Conservation (phyloP, 2,329 filamentous ascomycete species). For the Emmonsiellopsis sp. region DNA sequence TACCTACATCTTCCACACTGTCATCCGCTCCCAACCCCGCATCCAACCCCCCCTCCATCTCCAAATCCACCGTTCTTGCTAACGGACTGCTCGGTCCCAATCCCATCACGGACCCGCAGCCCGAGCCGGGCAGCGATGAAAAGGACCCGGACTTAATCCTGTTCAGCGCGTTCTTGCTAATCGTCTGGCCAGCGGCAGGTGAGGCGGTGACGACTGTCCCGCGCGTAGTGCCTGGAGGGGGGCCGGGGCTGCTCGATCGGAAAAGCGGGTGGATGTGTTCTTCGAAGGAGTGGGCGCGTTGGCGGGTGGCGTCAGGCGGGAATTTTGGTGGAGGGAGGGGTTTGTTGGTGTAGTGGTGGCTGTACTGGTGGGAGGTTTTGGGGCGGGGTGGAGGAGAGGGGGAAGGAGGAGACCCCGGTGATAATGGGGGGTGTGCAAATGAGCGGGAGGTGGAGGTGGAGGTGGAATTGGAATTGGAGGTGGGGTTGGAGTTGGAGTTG, state of each 20-base stretch:
- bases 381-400: background rate
- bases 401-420: background rate
- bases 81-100: background rate
- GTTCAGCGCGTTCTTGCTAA: background rate
- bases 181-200: background rate
- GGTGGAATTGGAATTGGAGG: background rate
- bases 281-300: constrained; percentile 1
- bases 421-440: background rate
- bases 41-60: background rate
- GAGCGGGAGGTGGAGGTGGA: background rate
- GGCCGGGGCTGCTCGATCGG: constrained; percentile 1
- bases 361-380: background rate
- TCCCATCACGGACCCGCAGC: too few relatives aligned
- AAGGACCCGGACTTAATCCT: background rate
- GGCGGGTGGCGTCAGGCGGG: background rate
- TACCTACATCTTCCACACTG: background rate
- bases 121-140: background rate
- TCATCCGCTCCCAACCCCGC: background rate
- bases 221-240: background rate
- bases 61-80: background rate
- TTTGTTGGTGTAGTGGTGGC: background rate
- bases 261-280: constrained; percentile 5
- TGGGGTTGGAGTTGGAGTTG: too few relatives aligned
- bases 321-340: background rate
- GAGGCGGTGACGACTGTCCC: background rate